phyloP scores from a whole-genome alignment of 1,284 basidiomycete species.

The Cryptococcus sp. region DNA sequence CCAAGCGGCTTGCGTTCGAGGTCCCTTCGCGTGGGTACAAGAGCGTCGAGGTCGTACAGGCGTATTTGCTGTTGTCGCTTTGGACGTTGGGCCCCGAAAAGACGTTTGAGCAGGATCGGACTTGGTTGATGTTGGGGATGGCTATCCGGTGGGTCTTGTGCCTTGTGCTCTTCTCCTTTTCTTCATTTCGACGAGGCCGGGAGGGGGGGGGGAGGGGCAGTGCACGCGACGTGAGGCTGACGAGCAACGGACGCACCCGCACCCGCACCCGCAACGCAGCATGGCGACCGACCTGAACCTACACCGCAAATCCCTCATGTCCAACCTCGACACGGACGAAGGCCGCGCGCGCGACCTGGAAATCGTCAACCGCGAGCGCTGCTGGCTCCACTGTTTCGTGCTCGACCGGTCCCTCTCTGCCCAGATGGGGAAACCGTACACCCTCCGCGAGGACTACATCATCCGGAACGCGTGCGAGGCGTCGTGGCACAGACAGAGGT shows the following conservation, averaged over 20 bases:
- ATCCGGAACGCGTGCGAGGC: slow-evolving; percentile 78
- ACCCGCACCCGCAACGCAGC: too few species aligned
- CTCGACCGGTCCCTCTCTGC: slow-evolving; percentile 87
- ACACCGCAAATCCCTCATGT: slow-evolving; percentile 76
- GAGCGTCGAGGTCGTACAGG: slow-evolving; percentile 90
- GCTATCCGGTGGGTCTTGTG: slow-evolving; percentile 54
- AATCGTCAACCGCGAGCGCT: slow-evolving; percentile 88
- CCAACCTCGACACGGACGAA: slow-evolving; percentile 68
- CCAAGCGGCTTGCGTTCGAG: slow-evolving; percentile 86
- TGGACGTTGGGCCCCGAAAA: slow-evolving; percentile 91
- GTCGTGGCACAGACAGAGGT: slow-evolving; percentile 58
- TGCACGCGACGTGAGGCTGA: slow-evolving; percentile 34
- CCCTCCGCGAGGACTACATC: slow-evolving; percentile 62
- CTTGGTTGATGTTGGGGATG: slow-evolving; percentile 86
- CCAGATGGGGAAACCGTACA: slow-evolving; percentile 54
- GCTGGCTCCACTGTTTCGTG: slow-evolving; percentile 88
- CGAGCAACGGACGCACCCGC: too few species aligned
- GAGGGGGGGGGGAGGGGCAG: slow-evolving; percentile 2
- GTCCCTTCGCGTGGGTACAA: slow-evolving; percentile 78
- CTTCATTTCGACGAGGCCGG: slow-evolving; percentile 20
- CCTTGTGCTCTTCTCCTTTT: neutral
- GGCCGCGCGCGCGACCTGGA: slow-evolving; percentile 51
- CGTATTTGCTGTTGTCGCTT: slow-evolving; percentile 73
- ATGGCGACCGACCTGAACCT: slow-evolving; percentile 96
- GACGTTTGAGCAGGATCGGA: slow-evolving; percentile 93